Conservation (phyloP, 1,284 basidiomycete species). For the Cyathus pygmaeus region DNA sequence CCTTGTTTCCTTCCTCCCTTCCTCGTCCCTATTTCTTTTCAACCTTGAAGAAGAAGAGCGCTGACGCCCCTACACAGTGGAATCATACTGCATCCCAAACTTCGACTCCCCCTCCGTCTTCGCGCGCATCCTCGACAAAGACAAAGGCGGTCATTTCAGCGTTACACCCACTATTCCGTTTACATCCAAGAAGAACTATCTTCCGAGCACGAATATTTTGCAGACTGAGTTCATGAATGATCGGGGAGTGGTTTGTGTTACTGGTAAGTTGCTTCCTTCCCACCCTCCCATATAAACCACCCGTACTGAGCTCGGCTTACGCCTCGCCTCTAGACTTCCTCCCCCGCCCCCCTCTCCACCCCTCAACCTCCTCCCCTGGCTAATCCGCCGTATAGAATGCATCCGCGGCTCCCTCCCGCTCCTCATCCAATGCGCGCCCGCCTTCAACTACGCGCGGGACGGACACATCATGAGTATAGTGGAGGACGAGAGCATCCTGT, state of each 20-base stretch:
- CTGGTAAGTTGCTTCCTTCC: constrained; percentile 54
- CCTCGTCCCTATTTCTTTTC: no score
- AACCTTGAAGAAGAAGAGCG: no score
- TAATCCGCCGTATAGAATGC: constrained; percentile 85
- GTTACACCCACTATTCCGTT: no score
- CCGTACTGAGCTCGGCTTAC: no score
- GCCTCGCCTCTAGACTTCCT: constrained; percentile 69
- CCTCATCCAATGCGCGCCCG: constrained; percentile 88
- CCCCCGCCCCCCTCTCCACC: constrained; percentile 65
- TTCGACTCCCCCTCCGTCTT: constrained; percentile 95
- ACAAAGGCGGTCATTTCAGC: constrained; percentile 96
- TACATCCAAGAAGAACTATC: constrained; percentile 86
- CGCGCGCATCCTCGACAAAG: constrained; percentile 86
- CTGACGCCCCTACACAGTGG: no score
- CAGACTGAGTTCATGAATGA: constrained; percentile 91
- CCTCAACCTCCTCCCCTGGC: constrained; percentile 73
- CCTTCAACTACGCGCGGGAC: constrained; percentile 90
- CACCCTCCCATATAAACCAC: no score
- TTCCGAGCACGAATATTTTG: constrained; percentile 87
- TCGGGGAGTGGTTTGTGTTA: constrained; percentile 82
- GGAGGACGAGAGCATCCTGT: constrained; percentile 54
- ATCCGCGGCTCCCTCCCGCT: constrained; percentile 83
- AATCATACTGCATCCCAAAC: constrained; percentile 86
- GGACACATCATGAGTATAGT: constrained; percentile 72
- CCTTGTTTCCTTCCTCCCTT: no score